phyloP scores from a whole-genome alignment of 768 basidiomycete species.

The Leccinum aurantiacum region DNA sequence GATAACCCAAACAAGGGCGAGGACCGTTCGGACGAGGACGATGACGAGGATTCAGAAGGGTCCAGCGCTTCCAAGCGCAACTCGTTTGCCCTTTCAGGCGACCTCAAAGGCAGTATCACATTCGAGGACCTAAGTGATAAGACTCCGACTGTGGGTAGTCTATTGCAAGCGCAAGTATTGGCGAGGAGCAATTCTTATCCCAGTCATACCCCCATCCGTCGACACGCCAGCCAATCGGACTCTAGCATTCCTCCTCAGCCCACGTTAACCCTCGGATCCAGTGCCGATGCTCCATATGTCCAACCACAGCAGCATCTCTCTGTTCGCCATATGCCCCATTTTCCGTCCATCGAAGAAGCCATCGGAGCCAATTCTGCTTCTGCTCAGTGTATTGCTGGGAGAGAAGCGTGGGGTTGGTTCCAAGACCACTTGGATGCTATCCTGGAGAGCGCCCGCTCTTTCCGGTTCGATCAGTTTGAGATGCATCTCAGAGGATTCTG shows the following conservation, averaged over 20 bases:
- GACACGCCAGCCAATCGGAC: constrained; percentile 61
- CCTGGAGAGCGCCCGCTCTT: constrained; percentile 71
- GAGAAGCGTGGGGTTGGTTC: constrained; percentile 92
- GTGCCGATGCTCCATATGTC: constrained; percentile 45
- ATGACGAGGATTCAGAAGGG: constrained; percentile 84
- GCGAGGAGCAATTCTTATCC: constrained; percentile 61
- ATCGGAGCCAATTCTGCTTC: constrained; percentile 73
- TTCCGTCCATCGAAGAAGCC: constrained; percentile 86
- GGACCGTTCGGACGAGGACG: constrained; percentile 79
- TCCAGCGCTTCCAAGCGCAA: constrained; percentile 75
- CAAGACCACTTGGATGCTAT: constrained; percentile 86
- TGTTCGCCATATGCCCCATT: constrained; percentile 75
- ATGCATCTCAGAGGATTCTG: constrained; percentile 85
- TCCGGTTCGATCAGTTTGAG: constrained; percentile 89
- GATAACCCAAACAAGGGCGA: constrained; percentile 60
- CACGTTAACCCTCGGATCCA: constrained; percentile 54
- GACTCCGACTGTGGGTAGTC: constrained; percentile 77
- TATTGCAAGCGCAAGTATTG: constrained; percentile 70
- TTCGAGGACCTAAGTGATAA: constrained; percentile 75
- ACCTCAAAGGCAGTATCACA: constrained; percentile 56
- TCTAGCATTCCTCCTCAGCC: constrained; percentile 52
- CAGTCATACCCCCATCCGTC: constrained; percentile 73
- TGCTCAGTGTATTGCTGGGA: constrained; percentile 73
- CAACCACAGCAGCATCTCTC: constrained; percentile 54
- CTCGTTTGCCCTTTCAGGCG: constrained; percentile 64